A percentile compares a stretch with the other conserved stretches of the same genome.
Evolutionary conservation across 306 rosid genomes (phyloP).

Genomic region (Vachellia collinsii): DNA sequence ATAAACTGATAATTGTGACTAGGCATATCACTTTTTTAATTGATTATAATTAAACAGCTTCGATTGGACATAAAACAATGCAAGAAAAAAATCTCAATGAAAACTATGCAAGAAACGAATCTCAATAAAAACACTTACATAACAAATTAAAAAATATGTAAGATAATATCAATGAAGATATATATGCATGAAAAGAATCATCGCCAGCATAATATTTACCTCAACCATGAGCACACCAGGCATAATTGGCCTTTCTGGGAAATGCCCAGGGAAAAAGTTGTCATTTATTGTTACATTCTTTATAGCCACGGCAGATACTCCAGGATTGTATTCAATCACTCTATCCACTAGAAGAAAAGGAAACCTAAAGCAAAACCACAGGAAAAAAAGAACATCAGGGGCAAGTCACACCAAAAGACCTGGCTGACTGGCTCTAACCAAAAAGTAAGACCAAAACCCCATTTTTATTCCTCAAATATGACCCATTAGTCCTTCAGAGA

Average conservation of each 20-base stretch:
- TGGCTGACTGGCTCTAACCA: neutral
- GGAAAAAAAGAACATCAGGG: neutral
- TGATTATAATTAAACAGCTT: constrained; percentile 2
- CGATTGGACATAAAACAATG: neutral
- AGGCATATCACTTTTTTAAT: neutral
- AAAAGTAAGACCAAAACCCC: neutral
- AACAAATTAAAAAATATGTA: neutral
- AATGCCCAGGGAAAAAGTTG: constrained; percentile 95
- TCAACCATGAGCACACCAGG: constrained; percentile 97
- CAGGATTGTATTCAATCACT: constrained; percentile 72
- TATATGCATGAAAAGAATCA: neutral
- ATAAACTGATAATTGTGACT: neutral
- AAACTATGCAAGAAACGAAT: neutral
- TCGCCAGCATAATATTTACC: constrained; percentile 45
- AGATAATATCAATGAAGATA: neutral
- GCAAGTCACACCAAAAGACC: neutral
- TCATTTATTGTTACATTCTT: constrained; percentile 85
- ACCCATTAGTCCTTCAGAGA: neutral
- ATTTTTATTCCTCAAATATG: neutral
- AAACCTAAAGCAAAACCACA: constrained; percentile 57
- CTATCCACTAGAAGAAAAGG: constrained; percentile 96
- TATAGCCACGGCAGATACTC: constrained; percentile 60
- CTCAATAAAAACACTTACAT: neutral
- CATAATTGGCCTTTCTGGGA: constrained; percentile 94
- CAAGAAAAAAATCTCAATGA: neutral